These are phyloP conservation scores for Yamadazyma kanchanaburiensis DNA, from an alignment of 1,139 yeast species.

Conservation along the genomic window DNA sequence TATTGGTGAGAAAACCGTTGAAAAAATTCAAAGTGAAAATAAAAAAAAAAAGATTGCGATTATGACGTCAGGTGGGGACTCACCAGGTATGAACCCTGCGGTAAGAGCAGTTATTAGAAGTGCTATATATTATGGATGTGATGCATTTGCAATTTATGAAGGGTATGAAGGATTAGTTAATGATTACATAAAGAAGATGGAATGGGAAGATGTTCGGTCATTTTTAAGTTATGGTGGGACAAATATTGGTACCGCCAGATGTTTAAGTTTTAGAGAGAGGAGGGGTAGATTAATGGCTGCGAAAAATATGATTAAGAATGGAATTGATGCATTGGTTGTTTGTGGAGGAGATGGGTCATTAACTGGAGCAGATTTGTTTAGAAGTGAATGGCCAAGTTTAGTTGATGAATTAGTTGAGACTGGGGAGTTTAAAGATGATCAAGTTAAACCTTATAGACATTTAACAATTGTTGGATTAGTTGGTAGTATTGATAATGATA, in stretches of 20 bases:
- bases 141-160: slow-evolving; percentile 70
- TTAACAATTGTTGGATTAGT: slow-evolving; percentile 76
- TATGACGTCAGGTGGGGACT: slow-evolving; percentile 87
- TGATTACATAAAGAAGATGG: slow-evolving; percentile 59
- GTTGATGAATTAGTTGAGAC: slow-evolving; percentile 55
- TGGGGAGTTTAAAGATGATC: slow-evolving; percentile 47
- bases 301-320: slow-evolving; percentile 63
- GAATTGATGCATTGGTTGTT: slow-evolving; percentile 75
- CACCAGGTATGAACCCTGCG: slow-evolving; percentile 84
- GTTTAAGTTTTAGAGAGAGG: slow-evolving; percentile 64
- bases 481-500: slow-evolving; percentile 81
- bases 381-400: slow-evolving; percentile 77
- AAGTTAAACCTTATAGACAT: slow-evolving; percentile 50
- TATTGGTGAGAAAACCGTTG: not conserved
- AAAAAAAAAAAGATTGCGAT: slow-evolving; percentile 60
- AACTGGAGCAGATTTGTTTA: slow-evolving; percentile 78
- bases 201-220: slow-evolving; percentile 77
- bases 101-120: slow-evolving; percentile 79
- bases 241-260: slow-evolving; percentile 77
- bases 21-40: not conserved
- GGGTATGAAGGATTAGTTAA: slow-evolving; percentile 75
- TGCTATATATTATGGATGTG: slow-evolving; percentile 68
- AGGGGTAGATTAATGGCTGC: slow-evolving; percentile 68
- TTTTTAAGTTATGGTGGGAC: slow-evolving; percentile 78
- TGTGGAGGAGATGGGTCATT: slow-evolving; percentile 87